Evolutionary conservation across 2,329 filamentous ascomycete genomes (phyloP).

Genomic region (Fusarium albosuccineum): DNA sequence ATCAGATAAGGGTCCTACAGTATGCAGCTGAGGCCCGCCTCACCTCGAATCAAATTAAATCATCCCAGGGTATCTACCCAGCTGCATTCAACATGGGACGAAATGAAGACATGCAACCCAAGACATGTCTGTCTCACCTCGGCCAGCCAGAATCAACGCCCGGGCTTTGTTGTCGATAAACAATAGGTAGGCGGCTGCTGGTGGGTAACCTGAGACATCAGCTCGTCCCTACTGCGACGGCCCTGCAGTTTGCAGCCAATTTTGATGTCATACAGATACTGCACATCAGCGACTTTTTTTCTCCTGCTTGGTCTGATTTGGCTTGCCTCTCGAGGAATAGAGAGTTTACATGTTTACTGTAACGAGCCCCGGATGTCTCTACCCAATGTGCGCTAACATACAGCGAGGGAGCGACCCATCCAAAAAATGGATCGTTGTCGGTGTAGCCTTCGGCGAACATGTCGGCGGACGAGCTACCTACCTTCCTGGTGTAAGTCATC

Average conservation of each 20-base stretch:
- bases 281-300: no score
- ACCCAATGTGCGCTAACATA: neutral
- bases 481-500: no score
- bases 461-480: constrained; percentile 2
- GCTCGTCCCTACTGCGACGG: constrained; percentile 11
- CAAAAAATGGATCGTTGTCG: constrained; percentile 11
- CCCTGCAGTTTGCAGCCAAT: constrained; percentile 7
- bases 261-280: no score
- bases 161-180: neutral
- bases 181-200: neutral
- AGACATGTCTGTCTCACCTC: constrained; percentile 30
- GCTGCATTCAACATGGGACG: constrained; percentile 6
- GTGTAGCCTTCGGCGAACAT: constrained; percentile 33
- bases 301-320: no score
- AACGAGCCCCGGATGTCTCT: neutral
- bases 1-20: neutral
- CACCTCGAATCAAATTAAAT: no score
- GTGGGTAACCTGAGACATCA: constrained; percentile 25
- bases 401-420: neutral
- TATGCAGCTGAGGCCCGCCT: no score
- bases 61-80: no score
- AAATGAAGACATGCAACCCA: neutral
- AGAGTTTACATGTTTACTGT: neutral
- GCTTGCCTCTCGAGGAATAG: neutral
- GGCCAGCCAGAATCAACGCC: constrained; percentile 11